A percentile compares a stretch with the other conserved stretches of the same genome.
These are phyloP conservation scores for Arctostaphylos glauca DNA, from an alignment of 148 eudicot genomes.

Conservation along the genomic window DNA sequence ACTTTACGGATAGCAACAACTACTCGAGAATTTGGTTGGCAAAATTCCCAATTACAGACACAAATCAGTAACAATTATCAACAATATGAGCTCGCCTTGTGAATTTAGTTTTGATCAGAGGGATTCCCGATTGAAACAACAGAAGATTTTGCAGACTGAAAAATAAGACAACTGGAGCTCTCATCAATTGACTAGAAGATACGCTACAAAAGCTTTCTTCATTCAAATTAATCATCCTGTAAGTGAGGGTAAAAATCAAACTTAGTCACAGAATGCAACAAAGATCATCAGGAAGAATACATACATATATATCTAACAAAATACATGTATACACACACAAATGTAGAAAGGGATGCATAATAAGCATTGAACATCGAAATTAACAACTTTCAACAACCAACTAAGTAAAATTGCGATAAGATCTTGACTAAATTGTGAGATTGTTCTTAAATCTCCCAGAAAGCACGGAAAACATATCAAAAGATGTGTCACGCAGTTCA, in stretches of 20 bases:
- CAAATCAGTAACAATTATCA: background rate
- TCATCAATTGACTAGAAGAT: background rate
- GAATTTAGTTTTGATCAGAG: background rate
- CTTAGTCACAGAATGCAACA: background rate
- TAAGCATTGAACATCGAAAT: background rate
- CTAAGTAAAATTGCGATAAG: background rate
- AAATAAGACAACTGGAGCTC: background rate
- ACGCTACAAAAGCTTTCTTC: background rate
- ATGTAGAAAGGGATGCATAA: background rate
- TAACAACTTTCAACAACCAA: background rate
- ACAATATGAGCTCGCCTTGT: background rate
- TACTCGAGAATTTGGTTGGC: background rate
- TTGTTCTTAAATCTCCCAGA: background rate
- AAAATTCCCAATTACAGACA: background rate
- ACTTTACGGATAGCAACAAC: background rate
- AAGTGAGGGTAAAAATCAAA: background rate
- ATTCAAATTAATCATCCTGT: background rate
- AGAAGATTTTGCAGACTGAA: too few species aligned
- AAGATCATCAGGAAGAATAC: background rate
- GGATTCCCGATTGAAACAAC: background rate
- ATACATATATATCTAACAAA: too few species aligned
- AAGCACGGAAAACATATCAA: background rate
- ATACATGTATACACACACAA: too few species aligned
- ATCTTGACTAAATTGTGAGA: background rate
- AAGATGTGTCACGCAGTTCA: background rate